A percentile compares a stretch with the other conserved stretches of the same genome.
phyloP scores from a whole-genome alignment of 495 filamentous ascomycete genomes.

The Daldinia bambusicola region DNA sequence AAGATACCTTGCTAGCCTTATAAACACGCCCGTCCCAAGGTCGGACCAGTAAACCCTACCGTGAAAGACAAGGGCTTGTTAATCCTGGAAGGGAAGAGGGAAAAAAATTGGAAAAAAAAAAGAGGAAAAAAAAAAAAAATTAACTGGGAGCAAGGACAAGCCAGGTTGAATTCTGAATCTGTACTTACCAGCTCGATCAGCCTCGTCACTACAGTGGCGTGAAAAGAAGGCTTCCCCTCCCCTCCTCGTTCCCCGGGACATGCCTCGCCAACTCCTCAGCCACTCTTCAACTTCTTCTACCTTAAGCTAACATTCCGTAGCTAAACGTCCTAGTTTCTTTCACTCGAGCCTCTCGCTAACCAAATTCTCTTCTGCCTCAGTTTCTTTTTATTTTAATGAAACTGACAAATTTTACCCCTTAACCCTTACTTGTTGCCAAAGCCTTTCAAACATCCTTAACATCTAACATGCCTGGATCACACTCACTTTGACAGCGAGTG shows the following conservation, averaged over 20 bases:
- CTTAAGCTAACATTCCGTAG: slow-evolving; percentile 33
- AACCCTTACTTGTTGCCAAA: slow-evolving; percentile 22
- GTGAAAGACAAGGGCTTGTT: slow-evolving; percentile 30
- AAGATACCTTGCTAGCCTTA: slow-evolving; percentile 46
- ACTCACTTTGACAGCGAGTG: slow-evolving; percentile 43
- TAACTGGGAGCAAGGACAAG: slow-evolving; percentile 43
- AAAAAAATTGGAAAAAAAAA: no score
- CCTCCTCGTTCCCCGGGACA: slow-evolving; percentile 42
- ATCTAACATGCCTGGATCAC: slow-evolving; percentile 32
- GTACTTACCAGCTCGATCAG: slow-evolving; percentile 46
- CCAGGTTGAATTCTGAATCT: slow-evolving; percentile 42
- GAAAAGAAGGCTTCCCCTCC: slow-evolving; percentile 47
- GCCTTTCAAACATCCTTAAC: neutral
- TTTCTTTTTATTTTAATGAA: slow-evolving; percentile 33
- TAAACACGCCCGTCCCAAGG: slow-evolving; percentile 47
- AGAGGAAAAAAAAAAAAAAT: slow-evolving; percentile 27
- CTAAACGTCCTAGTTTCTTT: slow-evolving; percentile 14
- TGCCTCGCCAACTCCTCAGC: slow-evolving; percentile 46
- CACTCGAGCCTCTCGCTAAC: slow-evolving; percentile 21
- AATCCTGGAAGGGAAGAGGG: slow-evolving; percentile 35
- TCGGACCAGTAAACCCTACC: slow-evolving; percentile 43
- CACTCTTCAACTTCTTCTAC: slow-evolving; percentile 43
- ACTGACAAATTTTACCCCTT: slow-evolving; percentile 17
- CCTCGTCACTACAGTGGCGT: slow-evolving; percentile 49
- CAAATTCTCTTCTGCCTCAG: slow-evolving; percentile 18